Evolutionary conservation across 139 green algal species (phyloP).

Genomic region (Chlorella ohadii): DNA sequence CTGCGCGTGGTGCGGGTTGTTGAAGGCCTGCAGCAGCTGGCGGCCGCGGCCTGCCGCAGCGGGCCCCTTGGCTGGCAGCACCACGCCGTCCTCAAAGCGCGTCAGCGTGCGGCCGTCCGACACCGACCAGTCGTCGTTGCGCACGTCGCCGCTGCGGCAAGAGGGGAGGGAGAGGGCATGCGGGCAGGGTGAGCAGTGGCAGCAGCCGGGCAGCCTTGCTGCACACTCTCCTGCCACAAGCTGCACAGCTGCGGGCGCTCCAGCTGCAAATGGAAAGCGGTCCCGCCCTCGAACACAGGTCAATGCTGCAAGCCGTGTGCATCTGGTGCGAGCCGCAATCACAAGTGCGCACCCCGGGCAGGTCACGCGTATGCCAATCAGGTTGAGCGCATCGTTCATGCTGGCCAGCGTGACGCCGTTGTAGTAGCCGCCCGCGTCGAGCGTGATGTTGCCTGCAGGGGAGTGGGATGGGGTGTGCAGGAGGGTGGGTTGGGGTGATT

Average conservation of each 20-base stretch:
- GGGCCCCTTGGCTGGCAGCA: conserved; percentile 33
- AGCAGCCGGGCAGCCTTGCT: too few species aligned
- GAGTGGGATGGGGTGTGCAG: background rate
- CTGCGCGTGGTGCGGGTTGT: conserved; percentile 23
- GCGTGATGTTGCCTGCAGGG: conserved; percentile 19
- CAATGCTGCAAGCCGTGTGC: background rate
- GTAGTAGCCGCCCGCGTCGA: conserved; percentile 16
- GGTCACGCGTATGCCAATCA: conserved; percentile 36
- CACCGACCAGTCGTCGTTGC: conserved; percentile 24
- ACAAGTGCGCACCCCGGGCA: background rate
- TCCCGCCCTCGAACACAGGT: too few species aligned
- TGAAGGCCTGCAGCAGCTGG: conserved; percentile 36
- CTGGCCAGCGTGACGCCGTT: conserved; percentile 1
- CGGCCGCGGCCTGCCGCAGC: conserved; percentile 21
- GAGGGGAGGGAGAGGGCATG: background rate
- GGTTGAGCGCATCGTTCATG: conserved; percentile 39
- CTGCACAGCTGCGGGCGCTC: too few species aligned
- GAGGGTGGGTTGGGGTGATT: too few species aligned
- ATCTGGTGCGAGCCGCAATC: background rate
- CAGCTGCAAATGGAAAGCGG: too few species aligned
- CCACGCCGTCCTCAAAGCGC: conserved; percentile 30
- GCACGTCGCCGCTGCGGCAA: conserved; percentile 17
- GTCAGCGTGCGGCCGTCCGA: conserved; percentile 26
- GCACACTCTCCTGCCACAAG: too few species aligned
- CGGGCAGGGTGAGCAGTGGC: too few species aligned